Evolutionary conservation across 495 filamentous ascomycete species (phyloP).

Genomic region (Usnea hakonensis): DNA sequence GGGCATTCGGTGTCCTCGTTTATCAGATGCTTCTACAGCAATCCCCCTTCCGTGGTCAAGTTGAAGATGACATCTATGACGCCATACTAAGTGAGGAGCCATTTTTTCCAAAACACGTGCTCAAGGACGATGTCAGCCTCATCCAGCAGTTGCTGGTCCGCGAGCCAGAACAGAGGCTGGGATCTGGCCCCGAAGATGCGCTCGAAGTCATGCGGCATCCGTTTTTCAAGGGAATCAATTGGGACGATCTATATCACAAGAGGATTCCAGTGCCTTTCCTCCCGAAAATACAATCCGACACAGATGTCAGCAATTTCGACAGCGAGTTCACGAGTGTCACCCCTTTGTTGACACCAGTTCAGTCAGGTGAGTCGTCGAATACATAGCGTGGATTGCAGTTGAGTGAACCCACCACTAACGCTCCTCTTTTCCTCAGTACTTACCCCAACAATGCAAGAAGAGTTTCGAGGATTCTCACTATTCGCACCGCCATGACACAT

Average conservation of each 20-base stretch:
- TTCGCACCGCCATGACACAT: no score
- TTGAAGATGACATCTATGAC: conserved; percentile 98
- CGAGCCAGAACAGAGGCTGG: conserved; percentile 82
- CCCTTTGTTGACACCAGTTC: conserved; percentile 34
- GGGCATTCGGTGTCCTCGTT: conserved; percentile 95
- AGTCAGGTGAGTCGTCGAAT: not conserved
- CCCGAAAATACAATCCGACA: conserved; percentile 74
- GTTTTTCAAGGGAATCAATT: conserved; percentile 92
- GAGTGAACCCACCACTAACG: no score
- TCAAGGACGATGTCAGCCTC: conserved; percentile 87
- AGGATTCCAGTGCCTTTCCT: conserved; percentile 75
- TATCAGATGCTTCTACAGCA: conserved; percentile 98
- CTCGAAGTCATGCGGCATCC: conserved; percentile 96
- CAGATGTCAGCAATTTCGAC: conserved; percentile 97
- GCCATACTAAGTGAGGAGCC: conserved; percentile 94
- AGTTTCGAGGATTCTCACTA: no score
- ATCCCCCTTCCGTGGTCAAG: conserved; percentile 93
- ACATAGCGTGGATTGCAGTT: no score
- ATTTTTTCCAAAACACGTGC: conserved; percentile 96
- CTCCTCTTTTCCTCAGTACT: no score
- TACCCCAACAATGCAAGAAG: no score
- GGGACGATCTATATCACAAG: conserved; percentile 97
- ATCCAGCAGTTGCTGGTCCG: conserved; percentile 90
- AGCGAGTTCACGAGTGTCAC: conserved; percentile 95
- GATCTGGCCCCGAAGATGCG: conserved; percentile 87